Evolutionary conservation across 140 eudicot genomes (phyloP).

Genomic region (Bidens hawaiensis): DNA sequence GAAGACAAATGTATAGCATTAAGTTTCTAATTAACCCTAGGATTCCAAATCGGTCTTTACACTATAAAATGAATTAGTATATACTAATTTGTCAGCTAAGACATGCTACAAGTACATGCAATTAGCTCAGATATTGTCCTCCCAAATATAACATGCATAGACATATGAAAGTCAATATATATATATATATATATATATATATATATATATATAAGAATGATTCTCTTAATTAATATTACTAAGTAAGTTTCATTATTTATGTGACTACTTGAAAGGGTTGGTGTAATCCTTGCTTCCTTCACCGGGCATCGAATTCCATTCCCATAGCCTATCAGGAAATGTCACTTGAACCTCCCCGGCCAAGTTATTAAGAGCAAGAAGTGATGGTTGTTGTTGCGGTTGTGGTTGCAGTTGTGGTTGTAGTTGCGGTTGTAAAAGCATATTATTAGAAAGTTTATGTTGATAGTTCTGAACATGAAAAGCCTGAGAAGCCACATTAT

Average conservation of each 20-base stretch:
- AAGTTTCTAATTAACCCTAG: constrained; percentile 20
- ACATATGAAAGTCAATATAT: constrained; percentile 23
- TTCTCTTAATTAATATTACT: constrained; percentile 14
- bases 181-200: too few relatives aligned
- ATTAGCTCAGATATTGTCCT: constrained; percentile 27
- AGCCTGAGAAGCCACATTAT: constrained; percentile 30
- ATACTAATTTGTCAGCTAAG: constrained; percentile 19
- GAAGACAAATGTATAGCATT: background rate
- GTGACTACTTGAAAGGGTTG: constrained; percentile 55
- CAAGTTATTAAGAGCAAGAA: constrained; percentile 31
- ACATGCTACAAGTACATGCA: constrained; percentile 27
- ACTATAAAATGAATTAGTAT: constrained; percentile 1
- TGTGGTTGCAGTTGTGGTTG: constrained; percentile 23
- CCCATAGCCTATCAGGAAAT: constrained; percentile 66
- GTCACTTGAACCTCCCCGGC: constrained; percentile 35
- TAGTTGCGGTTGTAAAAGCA: constrained; percentile 26
- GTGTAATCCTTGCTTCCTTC: constrained; percentile 51
- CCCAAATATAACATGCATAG: constrained; percentile 15
- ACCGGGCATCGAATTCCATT: constrained; percentile 48
- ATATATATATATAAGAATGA: too few relatives aligned
- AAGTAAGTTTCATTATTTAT: constrained; percentile 4
- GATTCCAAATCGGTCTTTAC: constrained; percentile 14
- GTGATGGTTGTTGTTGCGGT: constrained; percentile 21
- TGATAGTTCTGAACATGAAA: constrained; percentile 24
- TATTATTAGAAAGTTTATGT: constrained; percentile 21